Evolutionary conservation across 2,329 filamentous ascomycete species (phyloP).

Genomic region (Ascosphaera apis): DNA sequence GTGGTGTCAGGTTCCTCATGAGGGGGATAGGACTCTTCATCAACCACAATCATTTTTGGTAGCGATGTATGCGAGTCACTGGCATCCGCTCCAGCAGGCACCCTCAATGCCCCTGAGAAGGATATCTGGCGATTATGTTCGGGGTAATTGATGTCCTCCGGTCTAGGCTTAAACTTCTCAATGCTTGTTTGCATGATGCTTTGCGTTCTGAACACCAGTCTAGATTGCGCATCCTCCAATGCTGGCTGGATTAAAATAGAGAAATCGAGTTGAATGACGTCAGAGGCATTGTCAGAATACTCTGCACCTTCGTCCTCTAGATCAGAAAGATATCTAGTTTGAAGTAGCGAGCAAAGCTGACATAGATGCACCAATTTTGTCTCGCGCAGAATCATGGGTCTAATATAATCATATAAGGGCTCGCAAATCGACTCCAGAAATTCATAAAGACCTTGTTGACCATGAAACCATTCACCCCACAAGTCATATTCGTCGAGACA

Average conservation of each 20-base stretch:
- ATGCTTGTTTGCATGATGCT: slow-evolving; percentile 42
- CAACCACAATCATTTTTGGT: slow-evolving; percentile 28
- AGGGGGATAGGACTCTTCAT: slow-evolving; percentile 25
- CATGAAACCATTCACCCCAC: slow-evolving; percentile 44
- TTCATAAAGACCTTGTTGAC: slow-evolving; percentile 37
- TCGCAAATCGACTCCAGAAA: slow-evolving; percentile 45
- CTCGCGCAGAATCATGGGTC: slow-evolving; percentile 42
- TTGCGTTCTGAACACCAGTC: slow-evolving; percentile 41
- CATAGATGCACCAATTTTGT: slow-evolving; percentile 42
- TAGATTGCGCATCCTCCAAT: slow-evolving; percentile 43
- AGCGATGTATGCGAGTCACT: slow-evolving; percentile 13
- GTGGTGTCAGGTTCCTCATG: slow-evolving; percentile 19
- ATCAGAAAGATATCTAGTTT: slow-evolving; percentile 40
- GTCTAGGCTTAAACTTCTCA: slow-evolving; percentile 39
- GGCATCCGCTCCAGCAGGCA: slow-evolving; percentile 12
- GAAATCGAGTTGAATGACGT: slow-evolving; percentile 36
- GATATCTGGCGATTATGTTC: slow-evolving; percentile 24
- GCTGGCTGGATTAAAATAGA: slow-evolving; percentile 37
- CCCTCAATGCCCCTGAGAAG: slow-evolving; percentile 13
- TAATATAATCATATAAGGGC: slow-evolving; percentile 41
- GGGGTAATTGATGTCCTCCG: slow-evolving; percentile 43
- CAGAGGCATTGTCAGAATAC: slow-evolving; percentile 9
- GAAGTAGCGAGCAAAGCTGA: slow-evolving; percentile 41
- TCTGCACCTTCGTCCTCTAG: slow-evolving; percentile 30
- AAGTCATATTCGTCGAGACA: slow-evolving; percentile 45